phyloP scores from a whole-genome alignment of 2,329 filamentous ascomycete genomes.

The Alternaria arbusti region DNA sequence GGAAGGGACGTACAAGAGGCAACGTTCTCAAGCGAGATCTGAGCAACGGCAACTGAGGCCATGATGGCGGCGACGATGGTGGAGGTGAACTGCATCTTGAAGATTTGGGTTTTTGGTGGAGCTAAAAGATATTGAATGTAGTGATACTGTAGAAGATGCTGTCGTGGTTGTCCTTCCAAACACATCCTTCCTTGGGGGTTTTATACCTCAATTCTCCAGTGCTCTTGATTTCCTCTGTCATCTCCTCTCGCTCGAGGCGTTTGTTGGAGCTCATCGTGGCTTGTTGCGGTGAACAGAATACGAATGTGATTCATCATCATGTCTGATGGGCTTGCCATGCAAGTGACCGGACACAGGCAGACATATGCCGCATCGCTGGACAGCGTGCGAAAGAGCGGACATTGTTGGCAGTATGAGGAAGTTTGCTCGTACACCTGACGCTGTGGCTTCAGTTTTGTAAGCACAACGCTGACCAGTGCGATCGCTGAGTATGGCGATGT shows the following conservation, averaged over 20 bases:
- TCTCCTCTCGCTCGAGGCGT: not conserved
- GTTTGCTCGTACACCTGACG: not conserved
- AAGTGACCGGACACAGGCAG: not conserved
- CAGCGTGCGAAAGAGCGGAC: not conserved
- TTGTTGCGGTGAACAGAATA: not conserved
- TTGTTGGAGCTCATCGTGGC: not conserved
- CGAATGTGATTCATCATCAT: not conserved
- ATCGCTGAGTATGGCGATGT: not conserved
- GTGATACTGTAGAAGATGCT: not conserved
- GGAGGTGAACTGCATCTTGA: slow-evolving; percentile 9
- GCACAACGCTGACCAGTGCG: not conserved
- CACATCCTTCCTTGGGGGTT: not conserved
- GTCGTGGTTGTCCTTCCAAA: not conserved
- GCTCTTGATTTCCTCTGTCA: not conserved
- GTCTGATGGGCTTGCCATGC: slow-evolving; percentile 1
- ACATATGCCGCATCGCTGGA: not conserved
- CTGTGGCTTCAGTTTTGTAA: not conserved
- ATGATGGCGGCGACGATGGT: slow-evolving; percentile 7
- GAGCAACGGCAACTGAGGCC: slow-evolving; percentile 4
- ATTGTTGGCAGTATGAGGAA: not conserved
- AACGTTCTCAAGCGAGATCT: slow-evolving; percentile 5
- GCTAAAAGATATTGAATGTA: not conserved
- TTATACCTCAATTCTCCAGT: not conserved
- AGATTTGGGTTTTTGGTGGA: not conserved
- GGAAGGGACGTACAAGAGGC: slow-evolving; percentile 2